These are phyloP conservation scores for Nicotiana benthamiana DNA, from an alignment of 257 asterid species.

Conservation along the genomic window DNA sequence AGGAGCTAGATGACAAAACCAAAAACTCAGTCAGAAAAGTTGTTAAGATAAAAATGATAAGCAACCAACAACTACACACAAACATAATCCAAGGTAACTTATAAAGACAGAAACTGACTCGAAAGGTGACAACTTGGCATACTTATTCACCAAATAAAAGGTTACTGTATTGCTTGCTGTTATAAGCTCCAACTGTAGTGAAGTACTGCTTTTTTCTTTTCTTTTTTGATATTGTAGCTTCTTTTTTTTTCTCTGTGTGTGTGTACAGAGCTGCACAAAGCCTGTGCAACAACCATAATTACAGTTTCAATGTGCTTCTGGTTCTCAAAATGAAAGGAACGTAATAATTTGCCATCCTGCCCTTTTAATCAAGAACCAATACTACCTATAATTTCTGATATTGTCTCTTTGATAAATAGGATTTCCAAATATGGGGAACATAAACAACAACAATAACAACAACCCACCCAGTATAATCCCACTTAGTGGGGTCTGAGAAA, in stretches of 20 bases:
- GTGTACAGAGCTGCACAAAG: too few relatives aligned
- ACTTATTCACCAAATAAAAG: not conserved
- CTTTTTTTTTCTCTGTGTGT: too few relatives aligned
- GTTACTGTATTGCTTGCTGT: not conserved
- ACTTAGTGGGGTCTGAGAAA: too few relatives aligned
- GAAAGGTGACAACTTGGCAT: not conserved
- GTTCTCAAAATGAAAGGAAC: not conserved
- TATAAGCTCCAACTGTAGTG: not conserved
- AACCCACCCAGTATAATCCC: too few relatives aligned
- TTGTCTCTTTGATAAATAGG: not conserved
- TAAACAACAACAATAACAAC: too few relatives aligned
- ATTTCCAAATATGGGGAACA: not conserved
- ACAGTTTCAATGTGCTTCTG: not conserved
- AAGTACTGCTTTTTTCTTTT: not conserved
- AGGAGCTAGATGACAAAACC: constrained; percentile 30
- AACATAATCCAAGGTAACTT: not conserved
- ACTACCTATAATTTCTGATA: not conserved
- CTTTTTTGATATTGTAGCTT: too few relatives aligned
- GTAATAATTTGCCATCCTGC: not conserved
- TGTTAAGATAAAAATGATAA: not conserved
- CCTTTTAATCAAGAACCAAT: not conserved
- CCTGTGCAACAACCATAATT: too few relatives aligned
- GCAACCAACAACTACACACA: not conserved
- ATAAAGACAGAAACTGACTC: not conserved
- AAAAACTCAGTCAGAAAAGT: not conserved